Evolutionary conservation across 805 yeast species (phyloP), one percentile per base, ranked within the genome.

Genomic region (Naumovozyma castellii): DNA sequence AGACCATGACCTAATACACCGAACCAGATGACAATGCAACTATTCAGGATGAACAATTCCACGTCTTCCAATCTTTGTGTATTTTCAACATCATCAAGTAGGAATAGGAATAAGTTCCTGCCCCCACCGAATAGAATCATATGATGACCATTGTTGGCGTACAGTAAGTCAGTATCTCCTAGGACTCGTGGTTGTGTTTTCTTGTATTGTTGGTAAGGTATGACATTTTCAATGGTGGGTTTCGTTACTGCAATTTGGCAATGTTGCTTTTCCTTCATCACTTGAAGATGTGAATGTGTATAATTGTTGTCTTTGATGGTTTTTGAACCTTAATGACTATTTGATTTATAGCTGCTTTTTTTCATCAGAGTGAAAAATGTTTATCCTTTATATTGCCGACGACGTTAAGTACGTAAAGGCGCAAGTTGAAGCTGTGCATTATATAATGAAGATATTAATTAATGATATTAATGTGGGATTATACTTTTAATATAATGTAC

Each of bases 41-140:
- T 51, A 37, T 61, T 62, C 36, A 68, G 37, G 1, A 65, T 63
- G 46, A 66, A 69, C 3, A 69, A 32, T 38, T 68, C 72, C 9
- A 52, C 53, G 15, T 44, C 32, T 25, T 48, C 54, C 16, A 50
- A 29, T 30, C 22, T 36, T 18, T 12, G 16, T 31, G 37, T 14
- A 8, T 15, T 19, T 14, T 33, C 17, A 16, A 18, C 12, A 27
- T 35, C 39, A n/a, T 38, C 47, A 10, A 59, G 38, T 22, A 49
- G 22, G 16, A 51, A 44, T 13, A 59, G 40, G 1, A 49, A 36
- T 47, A 67, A 52, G 18, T 65, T 59, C 22, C 71, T 54, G 1
- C 72, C 71, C 3, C 72, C 72, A 3, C 69, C 72, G 36, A 58
- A 60, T 15, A 67, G 46, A 1, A 67, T 46, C 1, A 65, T 61